A percentile compares a stretch with the other conserved stretches of the same genome.
Evolutionary conservation across 257 asterid species (phyloP).

Genomic region (Salvia miltiorrhiza): DNA sequence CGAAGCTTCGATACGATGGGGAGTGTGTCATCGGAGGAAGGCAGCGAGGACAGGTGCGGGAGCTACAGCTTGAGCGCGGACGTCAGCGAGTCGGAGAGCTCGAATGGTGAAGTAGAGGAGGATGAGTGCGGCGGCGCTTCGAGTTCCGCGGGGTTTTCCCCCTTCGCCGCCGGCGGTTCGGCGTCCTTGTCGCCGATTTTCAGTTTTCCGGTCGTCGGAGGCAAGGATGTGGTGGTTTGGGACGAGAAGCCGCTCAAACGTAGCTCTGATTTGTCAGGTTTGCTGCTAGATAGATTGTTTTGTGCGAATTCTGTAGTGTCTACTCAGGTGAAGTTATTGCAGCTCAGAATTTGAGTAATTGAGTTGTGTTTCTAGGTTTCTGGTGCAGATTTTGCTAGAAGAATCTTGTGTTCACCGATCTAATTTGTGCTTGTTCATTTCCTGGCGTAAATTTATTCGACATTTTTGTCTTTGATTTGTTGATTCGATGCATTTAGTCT

Average conservation of each 20-base stretch:
- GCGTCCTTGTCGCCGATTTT: conserved; percentile 49
- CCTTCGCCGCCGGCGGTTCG: conserved; percentile 45
- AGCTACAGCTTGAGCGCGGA: conserved; percentile 94
- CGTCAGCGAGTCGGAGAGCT: conserved; percentile 88
- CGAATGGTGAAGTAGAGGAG: conserved; percentile 49
- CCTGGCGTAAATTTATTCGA: background rate
- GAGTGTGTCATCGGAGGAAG: conserved; percentile 81
- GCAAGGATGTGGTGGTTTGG: conserved; percentile 69
- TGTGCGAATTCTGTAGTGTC: background rate
- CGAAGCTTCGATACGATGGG: conserved; percentile 38
- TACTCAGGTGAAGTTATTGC: background rate
- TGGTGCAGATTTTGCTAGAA: background rate
- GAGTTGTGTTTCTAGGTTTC: background rate
- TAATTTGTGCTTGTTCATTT: conserved; percentile 9
- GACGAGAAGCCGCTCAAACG: conserved; percentile 50
- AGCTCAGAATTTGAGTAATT: background rate
- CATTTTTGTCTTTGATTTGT: background rate
- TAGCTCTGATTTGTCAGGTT: conserved; percentile 71
- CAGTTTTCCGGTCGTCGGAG: conserved; percentile 64
- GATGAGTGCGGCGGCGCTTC: conserved; percentile 52
- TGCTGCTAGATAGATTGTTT: background rate
- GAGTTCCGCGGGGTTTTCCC: conserved; percentile 59
- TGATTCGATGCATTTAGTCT: background rate
- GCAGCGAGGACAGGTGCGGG: conserved; percentile 76
- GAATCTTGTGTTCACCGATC: background rate